Percentiles rank a stretch among this genome's conserved stretches.
Conservation (phyloP, 495 filamentous ascomycete species). For the Penicillium maclennaniae region DNA sequence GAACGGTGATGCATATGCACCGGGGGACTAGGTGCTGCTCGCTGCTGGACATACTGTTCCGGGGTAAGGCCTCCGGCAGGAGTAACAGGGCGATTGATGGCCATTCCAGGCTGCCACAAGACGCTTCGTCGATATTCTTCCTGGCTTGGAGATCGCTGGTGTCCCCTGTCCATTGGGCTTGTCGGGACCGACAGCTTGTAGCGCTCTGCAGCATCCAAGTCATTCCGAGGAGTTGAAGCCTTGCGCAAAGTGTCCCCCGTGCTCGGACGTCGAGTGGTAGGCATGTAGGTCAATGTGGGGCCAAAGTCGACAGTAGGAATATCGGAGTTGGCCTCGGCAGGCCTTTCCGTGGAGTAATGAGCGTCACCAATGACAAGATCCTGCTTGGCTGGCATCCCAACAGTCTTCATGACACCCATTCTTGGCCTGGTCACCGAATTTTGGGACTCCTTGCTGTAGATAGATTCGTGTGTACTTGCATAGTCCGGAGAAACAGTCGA, state of each 20-base stretch:
- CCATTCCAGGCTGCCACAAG: slow-evolving; percentile 75
- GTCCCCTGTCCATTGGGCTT: slow-evolving; percentile 27
- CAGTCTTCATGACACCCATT: slow-evolving; percentile 77
- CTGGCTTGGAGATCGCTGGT: slow-evolving; percentile 38
- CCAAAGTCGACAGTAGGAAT: slow-evolving; percentile 86
- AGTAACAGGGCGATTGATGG: slow-evolving; percentile 40
- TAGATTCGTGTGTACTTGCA: slow-evolving; percentile 65
- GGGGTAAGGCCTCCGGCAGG: slow-evolving; percentile 50
- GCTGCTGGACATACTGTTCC: slow-evolving; percentile 86
- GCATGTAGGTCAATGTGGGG: slow-evolving; percentile 66
- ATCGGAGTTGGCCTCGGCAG: slow-evolving; percentile 37
- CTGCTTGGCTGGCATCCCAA: slow-evolving; percentile 57
- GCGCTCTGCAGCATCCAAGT: slow-evolving; percentile 33
- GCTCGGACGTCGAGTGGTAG: slow-evolving; percentile 42
- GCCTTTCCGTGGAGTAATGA: slow-evolving; percentile 44
- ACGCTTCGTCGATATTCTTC: slow-evolving; percentile 58
- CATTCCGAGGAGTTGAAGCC: slow-evolving; percentile 36
- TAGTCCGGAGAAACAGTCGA: slow-evolving; percentile 56
- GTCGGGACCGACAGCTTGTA: slow-evolving; percentile 26
- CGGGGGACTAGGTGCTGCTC: slow-evolving; percentile 56
- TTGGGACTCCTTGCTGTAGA: slow-evolving; percentile 54
- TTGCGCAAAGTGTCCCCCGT: slow-evolving; percentile 37
- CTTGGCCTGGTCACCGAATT: slow-evolving; percentile 66
- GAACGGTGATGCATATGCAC: slow-evolving; percentile 54
- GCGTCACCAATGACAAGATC: slow-evolving; percentile 59